Conservation (phyloP, 768 basidiomycete species). For the Pleurotus giganteus region DNA sequence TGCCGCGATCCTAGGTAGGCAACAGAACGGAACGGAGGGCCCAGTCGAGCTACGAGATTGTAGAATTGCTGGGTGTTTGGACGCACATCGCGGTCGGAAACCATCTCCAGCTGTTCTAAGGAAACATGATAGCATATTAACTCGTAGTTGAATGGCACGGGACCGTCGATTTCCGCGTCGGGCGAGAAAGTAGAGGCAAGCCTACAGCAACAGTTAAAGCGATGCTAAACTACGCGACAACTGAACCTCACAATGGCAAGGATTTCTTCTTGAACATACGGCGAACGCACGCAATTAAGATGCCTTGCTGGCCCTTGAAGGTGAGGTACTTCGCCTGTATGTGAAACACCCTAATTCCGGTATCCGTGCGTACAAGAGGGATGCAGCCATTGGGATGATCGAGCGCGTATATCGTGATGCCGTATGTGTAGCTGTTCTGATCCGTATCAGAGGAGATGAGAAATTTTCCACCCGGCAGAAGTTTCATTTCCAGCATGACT, state of each 20-base stretch:
- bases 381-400: conserved; percentile 49
- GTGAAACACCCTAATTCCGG: conserved; percentile 50
- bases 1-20: conserved; percentile 33
- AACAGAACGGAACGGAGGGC: conserved; percentile 40
- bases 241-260: neutral
- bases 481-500: conserved; percentile 48
- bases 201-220: conserved; percentile 18
- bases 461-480: conserved; percentile 68
- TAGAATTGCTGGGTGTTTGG: conserved; percentile 38
- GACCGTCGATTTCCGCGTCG: conserved; percentile 38
- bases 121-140: conserved; percentile 40
- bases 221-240: neutral
- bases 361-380: conserved; percentile 47
- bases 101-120: conserved; percentile 39
- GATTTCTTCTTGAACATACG: conserved; percentile 26
- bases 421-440: conserved; percentile 39
- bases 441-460: conserved; percentile 60
- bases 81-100: conserved; percentile 39
- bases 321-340: conserved; percentile 62
- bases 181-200: conserved; percentile 35
- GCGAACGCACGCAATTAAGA: conserved; percentile 54
- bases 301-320: conserved; percentile 39
- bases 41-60: conserved; percentile 28
- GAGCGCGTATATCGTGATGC: conserved; percentile 51
- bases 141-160: conserved; percentile 41